Evolutionary conservation across 2,329 filamentous ascomycete genomes (phyloP).

Genomic region (Penicillium sp.): DNA sequence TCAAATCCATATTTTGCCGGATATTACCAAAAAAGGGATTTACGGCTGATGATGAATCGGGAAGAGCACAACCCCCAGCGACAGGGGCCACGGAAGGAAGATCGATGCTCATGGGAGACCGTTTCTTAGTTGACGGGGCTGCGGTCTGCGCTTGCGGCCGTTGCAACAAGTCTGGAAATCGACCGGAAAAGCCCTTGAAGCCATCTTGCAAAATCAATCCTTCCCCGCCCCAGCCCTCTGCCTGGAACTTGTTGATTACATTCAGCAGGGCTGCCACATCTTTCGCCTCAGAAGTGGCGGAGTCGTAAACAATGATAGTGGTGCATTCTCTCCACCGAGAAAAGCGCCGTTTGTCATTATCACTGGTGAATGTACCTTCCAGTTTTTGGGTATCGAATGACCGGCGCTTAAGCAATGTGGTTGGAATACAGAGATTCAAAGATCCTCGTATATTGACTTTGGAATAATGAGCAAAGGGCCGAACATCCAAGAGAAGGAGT

Average conservation of each 20-base stretch:
- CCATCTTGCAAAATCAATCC: constrained; percentile 79
- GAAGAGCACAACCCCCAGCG: constrained; percentile 86
- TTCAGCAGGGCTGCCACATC: constrained; percentile 80
- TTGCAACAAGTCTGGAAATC: constrained; percentile 57
- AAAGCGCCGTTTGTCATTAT: constrained; percentile 70
- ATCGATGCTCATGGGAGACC: constrained; percentile 53
- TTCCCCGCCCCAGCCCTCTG: constrained; percentile 75
- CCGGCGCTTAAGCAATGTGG: constrained; percentile 84
- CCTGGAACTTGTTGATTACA: constrained; percentile 89
- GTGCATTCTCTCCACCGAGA: constrained; percentile 72
- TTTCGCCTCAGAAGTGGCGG: constrained; percentile 71
- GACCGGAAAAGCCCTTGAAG: constrained; percentile 70
- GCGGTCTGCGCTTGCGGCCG: constrained; percentile 29
- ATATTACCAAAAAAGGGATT: constrained; percentile 97
- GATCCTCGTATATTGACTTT: constrained; percentile 75
- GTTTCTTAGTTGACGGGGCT: constrained; percentile 43
- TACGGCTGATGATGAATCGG: constrained; percentile 61
- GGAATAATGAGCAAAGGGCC: constrained; percentile 80
- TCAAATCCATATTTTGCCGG: constrained; percentile 91
- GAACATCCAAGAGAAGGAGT: constrained; percentile 77
- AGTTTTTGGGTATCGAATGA: constrained; percentile 89
- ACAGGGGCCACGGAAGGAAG: constrained; percentile 68
- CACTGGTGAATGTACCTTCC: constrained; percentile 78
- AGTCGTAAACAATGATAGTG: constrained; percentile 85
- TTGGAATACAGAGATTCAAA: constrained; percentile 91